Evolutionary conservation across 345 rosid species (phyloP).

Genomic region (Adansonia digitata): DNA sequence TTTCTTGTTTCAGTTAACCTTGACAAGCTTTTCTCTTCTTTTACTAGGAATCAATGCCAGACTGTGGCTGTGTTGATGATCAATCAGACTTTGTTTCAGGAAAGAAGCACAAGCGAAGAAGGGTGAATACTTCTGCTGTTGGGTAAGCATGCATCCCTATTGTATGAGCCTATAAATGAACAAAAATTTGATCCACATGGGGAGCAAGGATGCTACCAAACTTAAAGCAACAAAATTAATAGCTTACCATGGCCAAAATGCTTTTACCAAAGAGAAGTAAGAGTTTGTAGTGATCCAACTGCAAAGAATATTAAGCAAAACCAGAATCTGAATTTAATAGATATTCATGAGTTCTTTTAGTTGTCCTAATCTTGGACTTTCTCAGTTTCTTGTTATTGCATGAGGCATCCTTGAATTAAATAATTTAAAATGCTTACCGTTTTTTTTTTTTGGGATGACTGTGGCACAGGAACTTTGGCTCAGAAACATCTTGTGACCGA

Average conservation of each 20-base stretch:
- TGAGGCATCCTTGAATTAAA: not conserved
- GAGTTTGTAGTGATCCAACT: not conserved
- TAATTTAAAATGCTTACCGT: not conserved
- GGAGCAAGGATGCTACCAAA: not conserved
- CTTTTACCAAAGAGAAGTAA: not conserved
- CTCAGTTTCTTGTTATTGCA: not conserved
- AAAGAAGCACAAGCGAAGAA: slow-evolving; percentile 45
- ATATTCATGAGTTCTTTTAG: not conserved
- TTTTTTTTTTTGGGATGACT: slow-evolving; percentile 6
- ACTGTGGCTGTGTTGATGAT: slow-evolving; percentile 31
- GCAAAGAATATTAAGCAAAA: not conserved
- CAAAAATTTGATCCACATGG: not conserved
- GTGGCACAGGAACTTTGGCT: slow-evolving; percentile 25
- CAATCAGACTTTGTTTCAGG: slow-evolving; percentile 22
- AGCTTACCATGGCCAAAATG: not conserved
- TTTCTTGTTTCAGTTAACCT: not conserved
- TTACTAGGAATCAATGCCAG: slow-evolving; percentile 36
- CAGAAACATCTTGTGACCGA: slow-evolving; percentile 14
- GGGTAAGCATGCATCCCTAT: slow-evolving; percentile 30
- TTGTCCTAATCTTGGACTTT: not conserved
- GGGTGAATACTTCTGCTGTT: slow-evolving; percentile 22
- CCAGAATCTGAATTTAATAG: not conserved
- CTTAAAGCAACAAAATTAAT: not conserved
- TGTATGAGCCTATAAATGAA: not conserved
- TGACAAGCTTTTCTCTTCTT: slow-evolving; percentile 6